Evolutionary conservation across 805 yeast genomes (phyloP).

Genomic region (Cyberlindnera mycetangii): DNA sequence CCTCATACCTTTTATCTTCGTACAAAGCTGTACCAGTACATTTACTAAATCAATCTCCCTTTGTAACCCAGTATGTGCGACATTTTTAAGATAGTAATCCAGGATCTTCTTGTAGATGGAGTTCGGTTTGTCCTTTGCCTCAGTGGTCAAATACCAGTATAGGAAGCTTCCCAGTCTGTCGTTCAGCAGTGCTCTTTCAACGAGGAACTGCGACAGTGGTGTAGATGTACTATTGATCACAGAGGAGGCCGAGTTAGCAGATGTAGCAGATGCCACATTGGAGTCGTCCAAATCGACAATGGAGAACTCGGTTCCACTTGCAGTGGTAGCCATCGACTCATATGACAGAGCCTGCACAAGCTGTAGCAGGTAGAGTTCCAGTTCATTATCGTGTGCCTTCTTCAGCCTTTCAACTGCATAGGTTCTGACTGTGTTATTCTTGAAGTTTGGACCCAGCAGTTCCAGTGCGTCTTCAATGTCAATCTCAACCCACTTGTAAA

Average conservation of each 20-base stretch:
- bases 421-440: conserved; percentile 68
- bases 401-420: conserved; percentile 85
- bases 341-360: conserved; percentile 88
- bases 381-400: conserved; percentile 74
- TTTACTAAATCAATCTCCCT: conserved; percentile 70
- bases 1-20: conserved; percentile 57
- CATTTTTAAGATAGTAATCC: conserved; percentile 41
- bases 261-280: conserved; percentile 13
- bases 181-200: conserved; percentile 65
- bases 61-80: conserved; percentile 33
- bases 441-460: conserved; percentile 73
- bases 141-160: conserved; percentile 91
- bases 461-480: conserved; percentile 87
- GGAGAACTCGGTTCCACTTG: conserved; percentile 34
- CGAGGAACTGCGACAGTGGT: conserved; percentile 71
- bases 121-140: conserved; percentile 63
- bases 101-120: conserved; percentile 44
- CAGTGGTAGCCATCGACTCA: conserved; percentile 39
- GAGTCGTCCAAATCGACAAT: conserved; percentile 34
- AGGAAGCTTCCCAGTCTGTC: conserved; percentile 73
- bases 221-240: conserved; percentile 35
- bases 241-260: conserved; percentile 26
- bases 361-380: conserved; percentile 80
- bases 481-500: conserved; percentile 69
- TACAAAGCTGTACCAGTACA: conserved; percentile 62